A percentile compares a stretch with the other conserved stretches of the same genome.
Conservation (phyloP, 2,329 filamentous ascomycete genomes). For the Trichoderma breve region DNA sequence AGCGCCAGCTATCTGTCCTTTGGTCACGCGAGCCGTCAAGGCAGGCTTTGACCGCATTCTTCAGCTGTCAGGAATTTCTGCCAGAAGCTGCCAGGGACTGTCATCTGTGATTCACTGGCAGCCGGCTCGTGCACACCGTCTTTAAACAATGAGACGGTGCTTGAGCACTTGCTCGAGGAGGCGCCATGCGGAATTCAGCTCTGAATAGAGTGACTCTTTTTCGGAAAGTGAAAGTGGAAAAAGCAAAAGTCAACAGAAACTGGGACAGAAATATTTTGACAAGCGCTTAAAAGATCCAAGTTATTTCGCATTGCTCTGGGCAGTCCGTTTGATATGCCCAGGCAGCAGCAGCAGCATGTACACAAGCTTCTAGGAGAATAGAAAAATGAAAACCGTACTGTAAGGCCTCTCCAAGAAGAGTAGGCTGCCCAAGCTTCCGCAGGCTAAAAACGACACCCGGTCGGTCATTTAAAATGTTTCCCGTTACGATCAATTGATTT, state of each 20-base stretch:
- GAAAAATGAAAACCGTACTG: constrained; percentile 9
- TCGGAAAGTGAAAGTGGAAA: background rate
- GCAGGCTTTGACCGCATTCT: background rate
- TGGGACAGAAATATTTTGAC: background rate
- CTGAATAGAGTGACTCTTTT: background rate
- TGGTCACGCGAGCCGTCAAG: constrained; percentile 3
- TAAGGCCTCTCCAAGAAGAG: background rate
- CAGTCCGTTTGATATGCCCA: background rate
- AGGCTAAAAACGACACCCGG: constrained; percentile 30
- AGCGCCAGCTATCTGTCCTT: background rate
- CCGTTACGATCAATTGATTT: background rate
- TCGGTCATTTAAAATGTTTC: constrained; percentile 22
- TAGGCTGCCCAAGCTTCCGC: background rate
- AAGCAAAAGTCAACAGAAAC: background rate
- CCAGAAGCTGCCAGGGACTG: background rate
- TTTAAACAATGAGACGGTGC: background rate
- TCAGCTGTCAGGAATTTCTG: background rate
- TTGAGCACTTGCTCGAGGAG: background rate
- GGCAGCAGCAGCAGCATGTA: background rate
- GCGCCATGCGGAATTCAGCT: background rate
- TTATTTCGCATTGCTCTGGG: background rate
- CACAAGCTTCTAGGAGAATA: background rate
- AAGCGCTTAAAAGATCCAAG: no score
- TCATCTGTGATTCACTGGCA: constrained; percentile 17
- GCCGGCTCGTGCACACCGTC: background rate